phyloP scores from a whole-genome alignment of 805 yeast species.

The Yamadazyma insecticola region DNA sequence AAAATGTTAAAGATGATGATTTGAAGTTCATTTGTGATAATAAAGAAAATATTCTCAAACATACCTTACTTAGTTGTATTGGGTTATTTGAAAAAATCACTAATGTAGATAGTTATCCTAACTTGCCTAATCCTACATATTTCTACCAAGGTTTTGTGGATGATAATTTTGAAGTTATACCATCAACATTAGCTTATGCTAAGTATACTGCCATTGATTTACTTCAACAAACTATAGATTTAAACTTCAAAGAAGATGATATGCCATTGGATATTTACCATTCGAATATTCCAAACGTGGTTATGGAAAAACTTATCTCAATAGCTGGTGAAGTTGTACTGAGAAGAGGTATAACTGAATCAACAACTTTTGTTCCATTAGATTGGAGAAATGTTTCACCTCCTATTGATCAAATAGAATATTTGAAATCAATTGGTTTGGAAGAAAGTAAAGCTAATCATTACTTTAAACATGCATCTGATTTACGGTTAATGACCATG shows the following conservation, averaged over 20 bases:
- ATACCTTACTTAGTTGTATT: constrained; percentile 40
- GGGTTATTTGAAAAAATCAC: constrained; percentile 44
- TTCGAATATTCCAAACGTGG: constrained; percentile 21
- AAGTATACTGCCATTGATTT: constrained; percentile 38
- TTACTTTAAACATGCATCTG: constrained; percentile 20
- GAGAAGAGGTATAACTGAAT: constrained; percentile 9
- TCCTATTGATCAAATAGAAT: constrained; percentile 24
- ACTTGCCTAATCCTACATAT: constrained; percentile 33
- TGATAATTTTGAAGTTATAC: constrained; percentile 12
- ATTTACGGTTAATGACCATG: constrained; percentile 4
- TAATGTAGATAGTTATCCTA: constrained; percentile 29
- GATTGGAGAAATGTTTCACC: constrained; percentile 35
- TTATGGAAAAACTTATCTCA: constrained; percentile 43
- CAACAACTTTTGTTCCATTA: constrained; percentile 27
- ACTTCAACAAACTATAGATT: constrained; percentile 20
- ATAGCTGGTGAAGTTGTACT: constrained; percentile 41
- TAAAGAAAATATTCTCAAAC: constrained; percentile 32
- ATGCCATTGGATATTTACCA: background rate
- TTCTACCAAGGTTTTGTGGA: constrained; percentile 14
- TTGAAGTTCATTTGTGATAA: constrained; percentile 13
- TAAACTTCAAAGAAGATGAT: background rate
- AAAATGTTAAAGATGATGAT: constrained; percentile 1
- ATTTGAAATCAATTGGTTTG: constrained; percentile 20
- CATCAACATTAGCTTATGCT: constrained; percentile 34
- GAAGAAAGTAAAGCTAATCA: constrained; percentile 21